Evolutionary conservation across 495 filamentous ascomycete species (phyloP), one percentile per base, ranked within the genome.

Genomic region (Alectoria sarmentosa): DNA sequence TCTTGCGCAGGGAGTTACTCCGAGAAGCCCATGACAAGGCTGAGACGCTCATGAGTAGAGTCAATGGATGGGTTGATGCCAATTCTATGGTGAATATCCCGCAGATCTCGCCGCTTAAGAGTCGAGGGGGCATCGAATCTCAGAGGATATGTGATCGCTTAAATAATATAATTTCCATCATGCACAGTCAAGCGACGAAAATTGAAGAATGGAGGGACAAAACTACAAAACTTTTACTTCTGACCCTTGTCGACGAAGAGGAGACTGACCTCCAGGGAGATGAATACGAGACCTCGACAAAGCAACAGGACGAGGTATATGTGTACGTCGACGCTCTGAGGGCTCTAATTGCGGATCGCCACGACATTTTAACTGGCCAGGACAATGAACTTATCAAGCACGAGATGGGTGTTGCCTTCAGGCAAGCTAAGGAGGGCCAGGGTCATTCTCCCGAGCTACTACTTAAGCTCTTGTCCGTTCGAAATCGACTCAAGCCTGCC

Each of bases 261-360:
- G 81, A 84, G 10, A 82, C 81, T 19, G 89, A 94, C 76, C 81
- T 86, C 2, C 89, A 91, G 46, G 93, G 94, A 41, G 84, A 96
- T 30, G 93, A 97, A 72, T 95, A 94, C 66, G 90, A 91, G 65
- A 83, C 87, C 21, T 94, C 92, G 4, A 93, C 89, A 0, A 90
- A 89, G 72, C 80, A 87, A 49, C 92, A 97, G 73, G 91, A 95
- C 64, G 80, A 89, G 66, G 60, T 62, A 9, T 89, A 91, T 75
- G 89, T 88, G 23, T 96, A 92, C 71, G 86, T 92, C 66, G 82
- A 91, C 65, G 87, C 84, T 21, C 76, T 96, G 38, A 79, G 90
- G 61, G 85, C 87, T 0, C 79, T 88, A 62, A 82, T 93, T 58
- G 86, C 89, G 17, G 91, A 97, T 74, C 85, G 91, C 28, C 83